Percentiles rank a stretch among this genome's conserved stretches.
phyloP scores from a whole-genome alignment of 768 basidiomycete species.

The Agaricus subrufescens region DNA sequence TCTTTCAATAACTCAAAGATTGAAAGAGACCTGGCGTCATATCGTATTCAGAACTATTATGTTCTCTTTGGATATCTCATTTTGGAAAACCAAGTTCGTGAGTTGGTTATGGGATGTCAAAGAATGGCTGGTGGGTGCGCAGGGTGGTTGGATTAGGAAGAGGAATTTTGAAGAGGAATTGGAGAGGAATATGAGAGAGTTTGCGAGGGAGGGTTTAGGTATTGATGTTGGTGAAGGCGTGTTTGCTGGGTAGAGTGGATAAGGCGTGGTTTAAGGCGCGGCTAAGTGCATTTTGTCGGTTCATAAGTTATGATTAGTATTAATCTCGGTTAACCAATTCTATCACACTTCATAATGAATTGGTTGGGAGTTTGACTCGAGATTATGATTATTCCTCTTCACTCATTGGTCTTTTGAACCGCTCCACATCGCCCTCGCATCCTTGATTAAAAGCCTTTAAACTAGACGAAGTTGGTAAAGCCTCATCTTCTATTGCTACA shows the following conservation, averaged over 20 bases:
- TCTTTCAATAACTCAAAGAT: slow-evolving; percentile 35
- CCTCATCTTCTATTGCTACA: no score
- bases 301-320: no score
- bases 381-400: no score
- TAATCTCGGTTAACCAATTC: no score
- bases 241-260: slow-evolving; percentile 41
- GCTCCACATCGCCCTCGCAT: no score
- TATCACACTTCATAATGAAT: no score
- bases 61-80: slow-evolving; percentile 65
- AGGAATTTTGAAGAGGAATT: slow-evolving; percentile 78
- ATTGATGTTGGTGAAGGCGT: slow-evolving; percentile 60
- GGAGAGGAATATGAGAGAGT: slow-evolving; percentile 65
- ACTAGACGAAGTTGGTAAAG: no score
- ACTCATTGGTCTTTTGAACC: no score
- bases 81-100: slow-evolving; percentile 55
- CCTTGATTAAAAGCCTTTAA: no score
- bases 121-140: slow-evolving; percentile 34
- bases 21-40: slow-evolving; percentile 54
- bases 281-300: no score
- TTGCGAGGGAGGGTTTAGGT: slow-evolving; percentile 79
- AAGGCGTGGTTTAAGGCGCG: not conserved
- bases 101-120: slow-evolving; percentile 46
- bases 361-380: no score
- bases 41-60: slow-evolving; percentile 62
- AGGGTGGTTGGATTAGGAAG: slow-evolving; percentile 31